Percentiles rank a stretch among this genome's conserved stretches.
phyloP scores from a whole-genome alignment of 2,329 filamentous ascomycete species.

The Didymella segeticola region DNA sequence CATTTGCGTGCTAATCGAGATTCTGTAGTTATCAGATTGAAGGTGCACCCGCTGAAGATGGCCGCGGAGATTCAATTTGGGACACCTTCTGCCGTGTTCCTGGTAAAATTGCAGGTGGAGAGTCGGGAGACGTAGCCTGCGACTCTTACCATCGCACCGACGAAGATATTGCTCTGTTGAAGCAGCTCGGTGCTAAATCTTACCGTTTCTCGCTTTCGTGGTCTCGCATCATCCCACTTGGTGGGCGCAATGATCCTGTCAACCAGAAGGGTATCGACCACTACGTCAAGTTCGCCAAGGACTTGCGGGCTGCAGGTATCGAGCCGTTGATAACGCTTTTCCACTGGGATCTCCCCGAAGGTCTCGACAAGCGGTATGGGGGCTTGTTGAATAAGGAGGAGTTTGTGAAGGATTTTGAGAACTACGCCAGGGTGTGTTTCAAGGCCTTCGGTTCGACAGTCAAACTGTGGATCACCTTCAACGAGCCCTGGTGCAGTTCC shows the following conservation, averaged over 20 bases:
- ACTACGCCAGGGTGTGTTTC: slow-evolving; percentile 80
- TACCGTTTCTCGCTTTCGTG: slow-evolving; percentile 88
- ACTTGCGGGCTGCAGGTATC: slow-evolving; percentile 77
- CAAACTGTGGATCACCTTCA: slow-evolving; percentile 90
- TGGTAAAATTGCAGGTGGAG: slow-evolving; percentile 82
- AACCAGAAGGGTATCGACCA: slow-evolving; percentile 79
- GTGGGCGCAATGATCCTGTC: slow-evolving; percentile 80
- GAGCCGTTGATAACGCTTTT: slow-evolving; percentile 82
- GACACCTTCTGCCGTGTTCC: slow-evolving; percentile 83
- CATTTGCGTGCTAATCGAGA: slow-evolving; percentile 29
- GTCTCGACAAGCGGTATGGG: slow-evolving; percentile 79
- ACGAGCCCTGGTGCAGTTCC: slow-evolving; percentile 86
- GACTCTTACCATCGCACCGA: slow-evolving; percentile 83
- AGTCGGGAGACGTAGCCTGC: slow-evolving; percentile 78
- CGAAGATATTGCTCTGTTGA: slow-evolving; percentile 80
- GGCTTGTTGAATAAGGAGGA: slow-evolving; percentile 81
- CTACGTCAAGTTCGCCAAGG: slow-evolving; percentile 80
- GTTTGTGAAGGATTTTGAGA: slow-evolving; percentile 80
- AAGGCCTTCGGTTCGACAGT: slow-evolving; percentile 74
- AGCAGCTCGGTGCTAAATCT: slow-evolving; percentile 72
- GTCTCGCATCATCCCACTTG: slow-evolving; percentile 84
- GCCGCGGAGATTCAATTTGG: slow-evolving; percentile 85
- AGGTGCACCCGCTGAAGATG: slow-evolving; percentile 75
- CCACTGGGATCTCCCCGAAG: slow-evolving; percentile 88
- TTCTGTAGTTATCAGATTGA: slow-evolving; percentile 83